Conservation (phyloP, 2,329 filamentous ascomycete species). For the Bertia moriformis region DNA sequence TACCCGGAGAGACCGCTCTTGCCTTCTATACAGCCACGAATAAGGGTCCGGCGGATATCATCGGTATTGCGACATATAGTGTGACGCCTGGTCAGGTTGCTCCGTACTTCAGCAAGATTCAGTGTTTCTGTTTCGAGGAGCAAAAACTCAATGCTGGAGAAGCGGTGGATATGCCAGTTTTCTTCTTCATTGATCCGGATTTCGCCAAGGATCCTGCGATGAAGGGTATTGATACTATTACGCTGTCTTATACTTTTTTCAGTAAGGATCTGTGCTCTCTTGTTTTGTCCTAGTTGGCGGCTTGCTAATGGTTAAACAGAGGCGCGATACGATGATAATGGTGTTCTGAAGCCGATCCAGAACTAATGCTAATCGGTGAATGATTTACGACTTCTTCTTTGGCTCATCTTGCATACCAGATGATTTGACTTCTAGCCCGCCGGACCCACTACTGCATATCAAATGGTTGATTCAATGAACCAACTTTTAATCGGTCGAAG, state of each 20-base stretch:
- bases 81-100: constrained; percentile 53
- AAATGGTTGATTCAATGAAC: too few species aligned
- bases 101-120: constrained; percentile 57
- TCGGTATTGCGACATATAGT: constrained; percentile 56
- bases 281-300: background rate
- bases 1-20: constrained; percentile 48
- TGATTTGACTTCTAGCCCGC: too few species aligned
- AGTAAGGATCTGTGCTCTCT: constrained; percentile 25
- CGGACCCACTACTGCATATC: too few species aligned
- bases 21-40: constrained; percentile 53
- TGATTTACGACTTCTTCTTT: too few species aligned
- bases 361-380: too few species aligned
- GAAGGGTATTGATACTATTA: constrained; percentile 52
- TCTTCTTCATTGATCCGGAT: constrained; percentile 58
- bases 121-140: constrained; percentile 57
- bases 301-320: constrained; percentile 21
- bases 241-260: constrained; percentile 55
- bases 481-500: too few species aligned
- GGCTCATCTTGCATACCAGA: too few species aligned
- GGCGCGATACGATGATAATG: constrained; percentile 51
- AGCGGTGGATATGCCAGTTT: constrained; percentile 57
- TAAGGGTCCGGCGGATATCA: constrained; percentile 47
- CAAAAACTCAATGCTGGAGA: constrained; percentile 52
- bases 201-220: constrained; percentile 49
- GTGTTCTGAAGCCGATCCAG: constrained; percentile 42